Percentiles rank a stretch among this genome's conserved stretches.
Evolutionary conservation across 164 flowering plant species (phyloP).

Genomic region (Amborella trichopoda): DNA sequence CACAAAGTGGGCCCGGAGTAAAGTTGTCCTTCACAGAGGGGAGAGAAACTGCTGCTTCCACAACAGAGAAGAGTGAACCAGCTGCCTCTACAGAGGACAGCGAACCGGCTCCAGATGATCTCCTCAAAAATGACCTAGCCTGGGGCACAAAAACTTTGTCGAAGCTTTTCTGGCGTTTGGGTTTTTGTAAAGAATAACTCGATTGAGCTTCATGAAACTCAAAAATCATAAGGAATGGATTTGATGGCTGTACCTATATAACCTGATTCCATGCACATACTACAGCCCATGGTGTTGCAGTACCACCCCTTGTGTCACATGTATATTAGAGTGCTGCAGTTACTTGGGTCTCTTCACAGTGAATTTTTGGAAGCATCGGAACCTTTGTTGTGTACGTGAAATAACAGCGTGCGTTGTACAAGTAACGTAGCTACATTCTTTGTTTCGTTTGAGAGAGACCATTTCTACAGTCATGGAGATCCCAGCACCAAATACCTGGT

Average conservation of each 20-base stretch:
- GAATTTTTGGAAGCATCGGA: not conserved
- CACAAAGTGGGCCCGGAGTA: not conserved
- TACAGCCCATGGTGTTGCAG: not conserved
- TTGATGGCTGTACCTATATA: not conserved
- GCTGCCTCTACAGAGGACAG: constrained; percentile 8
- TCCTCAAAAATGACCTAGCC: constrained; percentile 21
- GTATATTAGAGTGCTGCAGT: not conserved
- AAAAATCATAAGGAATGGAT: not conserved
- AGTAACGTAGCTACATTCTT: too few relatives aligned
- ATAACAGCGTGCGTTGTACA: too few relatives aligned
- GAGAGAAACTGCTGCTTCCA: constrained; percentile 3
- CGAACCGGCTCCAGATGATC: constrained; percentile 4
- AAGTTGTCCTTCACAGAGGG: constrained; percentile 1
- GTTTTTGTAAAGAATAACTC: constrained; percentile 9
- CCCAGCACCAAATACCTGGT: too few relatives aligned
- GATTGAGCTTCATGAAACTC: not conserved
- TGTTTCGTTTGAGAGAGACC: too few relatives aligned
- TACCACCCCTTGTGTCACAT: not conserved
- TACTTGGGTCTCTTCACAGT: not conserved
- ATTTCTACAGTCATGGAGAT: too few relatives aligned
- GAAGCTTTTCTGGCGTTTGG: constrained; percentile 22
- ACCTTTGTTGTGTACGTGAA: too few relatives aligned
- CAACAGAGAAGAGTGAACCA: not conserved
- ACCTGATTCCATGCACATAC: not conserved
- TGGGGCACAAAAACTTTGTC: constrained; percentile 33